Conservation (phyloP, 169 alveolate species). For the Nephromyces sp. region DNA sequence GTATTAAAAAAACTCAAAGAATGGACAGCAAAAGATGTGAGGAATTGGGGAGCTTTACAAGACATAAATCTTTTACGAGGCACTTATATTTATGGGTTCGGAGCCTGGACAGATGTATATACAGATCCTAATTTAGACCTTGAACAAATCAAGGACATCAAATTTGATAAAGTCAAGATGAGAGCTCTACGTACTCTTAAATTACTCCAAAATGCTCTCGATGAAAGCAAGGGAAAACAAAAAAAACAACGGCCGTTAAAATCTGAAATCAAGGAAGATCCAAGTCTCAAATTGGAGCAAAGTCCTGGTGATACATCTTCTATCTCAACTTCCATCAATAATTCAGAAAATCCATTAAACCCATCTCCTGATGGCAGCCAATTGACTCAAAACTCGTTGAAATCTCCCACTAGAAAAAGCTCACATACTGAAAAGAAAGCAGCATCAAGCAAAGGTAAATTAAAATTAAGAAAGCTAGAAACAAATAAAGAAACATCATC, state of each 20-base stretch:
- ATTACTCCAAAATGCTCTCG: conserved; percentile 9
- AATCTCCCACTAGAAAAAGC: too few relatives aligned
- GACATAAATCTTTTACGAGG: conserved; percentile 64
- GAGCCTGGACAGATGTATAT: conserved; percentile 62
- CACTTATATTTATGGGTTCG: conserved; percentile 70
- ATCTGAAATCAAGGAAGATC: too few relatives aligned
- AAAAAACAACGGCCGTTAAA: not conserved
- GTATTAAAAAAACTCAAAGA: conserved; percentile 43
- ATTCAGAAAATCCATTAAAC: too few relatives aligned
- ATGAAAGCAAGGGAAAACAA: conserved; percentile 6
- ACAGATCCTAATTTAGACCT: conserved; percentile 22
- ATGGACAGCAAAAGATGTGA: conserved; percentile 51
- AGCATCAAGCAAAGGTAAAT: too few relatives aligned
- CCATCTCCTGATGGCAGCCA: too few relatives aligned
- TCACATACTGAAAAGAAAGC: too few relatives aligned
- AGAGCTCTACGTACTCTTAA: conserved; percentile 27
- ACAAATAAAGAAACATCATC: too few relatives aligned
- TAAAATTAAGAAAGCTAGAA: too few relatives aligned
- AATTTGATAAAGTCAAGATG: conserved; percentile 25
- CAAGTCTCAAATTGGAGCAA: too few relatives aligned
- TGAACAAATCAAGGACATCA: conserved; percentile 14
- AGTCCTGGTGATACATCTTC: too few relatives aligned
- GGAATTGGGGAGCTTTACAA: conserved; percentile 56
- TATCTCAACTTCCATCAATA: too few relatives aligned
- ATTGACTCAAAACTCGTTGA: too few relatives aligned